These are phyloP conservation scores for Stromatinia cepivora DNA, from an alignment of 2,329 filamentous ascomycete species.

Conservation along the genomic window DNA sequence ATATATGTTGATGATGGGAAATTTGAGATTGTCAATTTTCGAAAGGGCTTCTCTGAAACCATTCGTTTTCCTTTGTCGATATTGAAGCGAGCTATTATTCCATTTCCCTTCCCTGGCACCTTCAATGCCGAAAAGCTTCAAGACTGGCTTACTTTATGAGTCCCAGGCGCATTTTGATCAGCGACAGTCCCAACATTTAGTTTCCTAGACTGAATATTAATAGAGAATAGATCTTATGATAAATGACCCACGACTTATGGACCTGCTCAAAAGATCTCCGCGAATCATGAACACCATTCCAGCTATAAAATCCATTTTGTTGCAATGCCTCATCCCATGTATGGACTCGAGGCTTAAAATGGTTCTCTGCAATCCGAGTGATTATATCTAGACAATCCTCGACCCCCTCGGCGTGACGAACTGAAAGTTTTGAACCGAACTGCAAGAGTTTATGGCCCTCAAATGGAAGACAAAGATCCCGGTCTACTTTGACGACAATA, in stretches of 20 bases:
- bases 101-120: slow-evolving; percentile 44
- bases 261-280: slow-evolving; percentile 38
- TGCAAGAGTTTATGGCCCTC: slow-evolving; percentile 39
- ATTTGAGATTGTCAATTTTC: slow-evolving; percentile 27
- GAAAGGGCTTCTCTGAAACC: slow-evolving; percentile 45
- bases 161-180: slow-evolving; percentile 17
- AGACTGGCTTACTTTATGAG: slow-evolving; percentile 11
- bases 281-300: slow-evolving; percentile 33
- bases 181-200: slow-evolving; percentile 16
- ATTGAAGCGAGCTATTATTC: slow-evolving; percentile 42
- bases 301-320: slow-evolving; percentile 29
- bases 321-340: slow-evolving; percentile 31
- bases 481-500: slow-evolving; percentile 37
- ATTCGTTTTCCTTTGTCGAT: slow-evolving; percentile 45
- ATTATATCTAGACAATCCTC: slow-evolving; percentile 34
- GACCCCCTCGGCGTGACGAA: slow-evolving; percentile 25
- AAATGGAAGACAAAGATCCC: slow-evolving; percentile 37
- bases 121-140: slow-evolving; percentile 22
- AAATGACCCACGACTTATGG: slow-evolving; percentile 27
- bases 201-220: slow-evolving; percentile 20
- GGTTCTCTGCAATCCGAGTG: slow-evolving; percentile 25
- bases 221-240: background rate
- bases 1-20: slow-evolving; percentile 4
- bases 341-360: slow-evolving; percentile 34
- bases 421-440: slow-evolving; percentile 38